These are phyloP conservation scores for Fusarium oxysporum DNA, from an alignment of 2,329 filamentous ascomycete genomes.

Conservation along the genomic window DNA sequence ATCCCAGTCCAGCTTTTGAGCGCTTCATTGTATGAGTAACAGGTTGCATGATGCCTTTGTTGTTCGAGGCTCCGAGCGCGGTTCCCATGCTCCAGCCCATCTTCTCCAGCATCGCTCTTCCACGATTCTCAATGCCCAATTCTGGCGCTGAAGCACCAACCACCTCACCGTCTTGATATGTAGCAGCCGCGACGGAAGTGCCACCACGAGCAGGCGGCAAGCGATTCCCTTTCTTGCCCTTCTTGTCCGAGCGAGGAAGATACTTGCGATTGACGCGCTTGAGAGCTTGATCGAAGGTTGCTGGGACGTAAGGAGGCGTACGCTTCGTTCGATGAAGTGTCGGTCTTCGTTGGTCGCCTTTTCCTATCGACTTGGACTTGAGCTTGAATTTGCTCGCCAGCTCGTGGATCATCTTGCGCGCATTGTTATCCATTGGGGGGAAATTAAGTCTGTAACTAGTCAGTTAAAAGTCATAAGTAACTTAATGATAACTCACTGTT, in stretches of 20 bases:
- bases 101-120: conserved; percentile 89
- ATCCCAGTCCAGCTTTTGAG: conserved; percentile 85
- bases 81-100: conserved; percentile 96
- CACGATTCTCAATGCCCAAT: conserved; percentile 83
- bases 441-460: conserved; percentile 69
- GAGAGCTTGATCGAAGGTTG: conserved; percentile 59
- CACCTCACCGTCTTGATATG: conserved; percentile 85
- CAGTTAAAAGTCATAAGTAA: conserved; percentile 16
- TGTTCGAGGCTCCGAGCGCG: conserved; percentile 82
- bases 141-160: conserved; percentile 89
- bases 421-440: conserved; percentile 84
- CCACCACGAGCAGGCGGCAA: conserved; percentile 43
- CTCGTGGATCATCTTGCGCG: conserved; percentile 83
- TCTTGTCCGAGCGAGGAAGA: conserved; percentile 64
- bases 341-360: conserved; percentile 78
- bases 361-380: conserved; percentile 85
- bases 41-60: conserved; percentile 88
- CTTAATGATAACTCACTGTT: conserved; percentile 65
- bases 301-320: conserved; percentile 71
- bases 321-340: conserved; percentile 78
- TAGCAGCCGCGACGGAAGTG: conserved; percentile 44
- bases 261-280: conserved; percentile 60
- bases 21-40: conserved; percentile 90
- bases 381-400: conserved; percentile 80
- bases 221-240: conserved; percentile 49